phyloP scores from a whole-genome alignment of 345 rosid genomes.

The Eucalyptus caleyi region DNA sequence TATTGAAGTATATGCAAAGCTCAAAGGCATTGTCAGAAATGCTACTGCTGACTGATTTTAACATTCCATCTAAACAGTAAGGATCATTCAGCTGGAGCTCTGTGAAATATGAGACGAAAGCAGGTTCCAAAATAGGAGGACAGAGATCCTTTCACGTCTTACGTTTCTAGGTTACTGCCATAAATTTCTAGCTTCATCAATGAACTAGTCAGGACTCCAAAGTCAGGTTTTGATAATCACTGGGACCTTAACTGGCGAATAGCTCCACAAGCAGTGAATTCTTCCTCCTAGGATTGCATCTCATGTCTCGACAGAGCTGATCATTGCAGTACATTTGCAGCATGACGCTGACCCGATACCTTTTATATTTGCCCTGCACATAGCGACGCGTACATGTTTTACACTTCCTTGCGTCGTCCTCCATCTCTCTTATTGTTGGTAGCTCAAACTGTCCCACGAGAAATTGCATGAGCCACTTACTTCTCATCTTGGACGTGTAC shows the following conservation, averaged over 20 bases:
- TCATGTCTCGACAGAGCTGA: slow-evolving; percentile 18
- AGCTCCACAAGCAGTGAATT: slow-evolving; percentile 1
- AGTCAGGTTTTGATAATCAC: not conserved
- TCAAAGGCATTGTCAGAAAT: not conserved
- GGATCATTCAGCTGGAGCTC: not conserved
- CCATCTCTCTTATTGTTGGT: slow-evolving; percentile 16
- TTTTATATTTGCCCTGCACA: not conserved
- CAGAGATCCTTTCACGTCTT: not conserved
- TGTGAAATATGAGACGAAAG: not conserved
- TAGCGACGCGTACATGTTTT: not conserved
- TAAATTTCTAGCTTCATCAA: not conserved
- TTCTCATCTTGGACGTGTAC: slow-evolving; percentile 13
- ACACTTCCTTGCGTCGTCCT: slow-evolving; percentile 1
- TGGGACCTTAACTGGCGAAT: slow-evolving; percentile 4
- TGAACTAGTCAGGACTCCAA: not conserved
- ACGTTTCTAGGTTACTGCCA: not conserved
- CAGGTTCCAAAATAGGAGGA: not conserved
- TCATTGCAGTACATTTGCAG: slow-evolving; percentile 20
- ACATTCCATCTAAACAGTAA: not conserved
- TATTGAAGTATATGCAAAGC: not conserved
- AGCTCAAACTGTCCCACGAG: slow-evolving; percentile 4
- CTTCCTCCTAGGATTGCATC: slow-evolving; percentile 14
- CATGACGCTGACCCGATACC: not conserved
- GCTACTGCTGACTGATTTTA: not conserved
- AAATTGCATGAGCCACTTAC: slow-evolving; percentile 18